Evolutionary conservation across 495 filamentous ascomycete genomes (phyloP), one percentile per base, ranked within the genome.

Genomic region (Xylaria palmicola): DNA sequence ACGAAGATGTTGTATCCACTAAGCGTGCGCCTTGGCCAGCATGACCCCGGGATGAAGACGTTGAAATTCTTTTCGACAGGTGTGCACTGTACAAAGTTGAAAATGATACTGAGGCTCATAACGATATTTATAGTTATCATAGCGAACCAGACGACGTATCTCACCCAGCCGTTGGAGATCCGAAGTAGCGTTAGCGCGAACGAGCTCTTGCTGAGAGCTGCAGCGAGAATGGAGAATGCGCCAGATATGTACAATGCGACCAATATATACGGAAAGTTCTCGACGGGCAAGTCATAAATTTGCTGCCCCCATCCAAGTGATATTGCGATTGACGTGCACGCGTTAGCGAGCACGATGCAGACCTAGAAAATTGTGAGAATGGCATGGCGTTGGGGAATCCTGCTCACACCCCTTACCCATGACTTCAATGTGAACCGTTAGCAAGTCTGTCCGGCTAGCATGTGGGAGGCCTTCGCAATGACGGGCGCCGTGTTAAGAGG

Each of bases 1-100:
- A 71, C 65, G 29, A 75, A 75, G 9, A 70, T 69, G 43, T 76
- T 76, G 48, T 72, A 75, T 6, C 49, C 57, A 17, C 73, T 65
- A 17, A 74, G 68, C 0, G 69, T 62, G 0, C 13, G 10, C 45
- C 64, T 70, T 2, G 69, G 60, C 71, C 71, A 74, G 40, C 72
- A 66, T 0, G 22, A 26, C 0, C 74, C 74, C 0, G 32, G 56
- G 9, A 39, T 13, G 30, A 32, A 59, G 12, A 49, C 6, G 20
- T 48, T 19, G 20, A 59, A 59, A n/a, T 26, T 47, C 56, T 67
- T 75, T 32, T 63, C 43, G 6, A 70, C 41, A 0, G 72, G 72
- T 17, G 59, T 61, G 44, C 72, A 75, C 48, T 71, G 62, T 3
- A 72, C 27, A 68, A 66, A 75, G 19, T 52, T 58, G 12, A 67